Base-by-base conservation (phyloP, 2,329 filamentous ascomycete genomes). In the Blastomyces percursus region DNA sequence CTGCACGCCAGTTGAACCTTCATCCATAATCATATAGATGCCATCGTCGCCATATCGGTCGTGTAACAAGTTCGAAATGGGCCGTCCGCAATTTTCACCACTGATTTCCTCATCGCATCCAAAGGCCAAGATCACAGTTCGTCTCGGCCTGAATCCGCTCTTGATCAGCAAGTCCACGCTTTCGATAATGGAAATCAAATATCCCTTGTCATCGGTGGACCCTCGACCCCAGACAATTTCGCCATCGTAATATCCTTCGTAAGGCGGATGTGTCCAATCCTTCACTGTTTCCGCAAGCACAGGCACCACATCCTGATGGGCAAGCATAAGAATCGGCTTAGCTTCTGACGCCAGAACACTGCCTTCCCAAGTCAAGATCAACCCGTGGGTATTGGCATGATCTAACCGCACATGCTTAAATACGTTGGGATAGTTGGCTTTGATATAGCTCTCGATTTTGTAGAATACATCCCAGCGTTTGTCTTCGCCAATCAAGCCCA, bases 271-370 rank as follows among this genome's bases (percentile, higher is more conserved):
- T 0, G 79, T 84, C 85, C 84, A 87, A 50, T 81, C 75, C 2
- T 67, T 66, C 11, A 79, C 66, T 0, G 80, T 82, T 4, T 80
- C 75, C 6, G 79, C 75, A 1, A 77, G 77, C 0, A 84, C 83
- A 1, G 84, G 84, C 2, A 88, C 84, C 9, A 85, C 83, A 69
- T 87, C 85, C 69, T 86, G 83, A 70, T 87, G 85, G 1, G 84
- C 84, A 77, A 85, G 82, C 46, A 87, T 74, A 27, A 87, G 72
- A 3, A 81, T 79, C 0, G 84, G 84, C 70, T 82, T 83, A 2
- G 71, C 64, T 44, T 85, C 75, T 7, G 74, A 77, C 12, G 65
- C 48, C 5, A 63, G 44, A 5, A 66, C 59, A 27, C 66, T 67
- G 3, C 84, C 85, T 48, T 79, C 64, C 79, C 83, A 83, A 1